Evolutionary conservation across 148 eudicot species (phyloP).

Genomic region (Selenicereus undatus): DNA sequence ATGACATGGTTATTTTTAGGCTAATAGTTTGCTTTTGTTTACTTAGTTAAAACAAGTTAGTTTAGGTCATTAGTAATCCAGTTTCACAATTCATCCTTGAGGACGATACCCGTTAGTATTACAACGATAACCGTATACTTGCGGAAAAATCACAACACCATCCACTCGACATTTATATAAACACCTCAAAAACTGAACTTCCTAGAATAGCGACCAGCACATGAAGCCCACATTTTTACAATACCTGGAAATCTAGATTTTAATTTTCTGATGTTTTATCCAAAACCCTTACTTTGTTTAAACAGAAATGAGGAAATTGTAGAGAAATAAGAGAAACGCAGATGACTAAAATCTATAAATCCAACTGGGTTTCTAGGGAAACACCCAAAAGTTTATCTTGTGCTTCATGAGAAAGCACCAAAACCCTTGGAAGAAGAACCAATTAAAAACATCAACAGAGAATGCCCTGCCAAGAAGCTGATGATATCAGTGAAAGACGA

Average conservation of each 20-base stretch:
- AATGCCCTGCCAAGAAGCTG: background rate
- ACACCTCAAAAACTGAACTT: background rate
- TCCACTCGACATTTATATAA: no score
- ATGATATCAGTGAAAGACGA: background rate
- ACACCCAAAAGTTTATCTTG: background rate
- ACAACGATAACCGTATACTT: no score
- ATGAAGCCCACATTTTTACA: background rate
- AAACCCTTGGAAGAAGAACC: slow-evolving; percentile 3
- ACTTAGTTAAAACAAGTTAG: no score
- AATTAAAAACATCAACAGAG: slow-evolving; percentile 9
- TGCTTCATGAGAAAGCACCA: slow-evolving; percentile 11
- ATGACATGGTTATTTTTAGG: no score
- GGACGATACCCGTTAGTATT: no score
- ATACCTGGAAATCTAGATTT: slow-evolving; percentile 7
- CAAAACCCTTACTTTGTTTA: background rate
- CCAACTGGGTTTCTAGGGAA: slow-evolving; percentile 25
- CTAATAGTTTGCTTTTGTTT: no score
- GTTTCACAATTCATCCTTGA: no score
- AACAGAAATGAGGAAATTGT: slow-evolving; percentile 16
- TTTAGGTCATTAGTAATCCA: no score
- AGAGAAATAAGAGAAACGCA: slow-evolving; percentile 26
- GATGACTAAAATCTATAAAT: slow-evolving; percentile 18
- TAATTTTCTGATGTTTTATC: background rate
- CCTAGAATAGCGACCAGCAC: slow-evolving; percentile 7
- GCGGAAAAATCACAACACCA: no score